Conservation (phyloP, 306 rosid genomes). For the Cicer pinnatifidum region DNA sequence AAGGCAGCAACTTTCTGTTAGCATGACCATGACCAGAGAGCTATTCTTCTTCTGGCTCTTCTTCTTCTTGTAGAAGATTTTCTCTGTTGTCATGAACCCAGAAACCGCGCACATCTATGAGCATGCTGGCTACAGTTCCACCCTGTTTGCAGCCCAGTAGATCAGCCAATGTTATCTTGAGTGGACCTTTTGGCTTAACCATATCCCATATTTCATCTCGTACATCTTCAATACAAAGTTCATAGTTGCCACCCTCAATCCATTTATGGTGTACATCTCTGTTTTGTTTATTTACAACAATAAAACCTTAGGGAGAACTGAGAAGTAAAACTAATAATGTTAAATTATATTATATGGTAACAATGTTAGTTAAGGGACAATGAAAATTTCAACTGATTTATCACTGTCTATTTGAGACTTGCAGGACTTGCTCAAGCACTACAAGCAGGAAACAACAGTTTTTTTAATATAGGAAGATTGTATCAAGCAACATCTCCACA, state of each 20-base stretch:
- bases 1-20: constrained; percentile 47
- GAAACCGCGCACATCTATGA: constrained; percentile 96
- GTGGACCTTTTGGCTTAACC: constrained; percentile 90
- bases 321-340: constrained; percentile 16
- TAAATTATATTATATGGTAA: constrained; percentile 1
- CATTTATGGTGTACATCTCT: constrained; percentile 98
- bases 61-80: no score
- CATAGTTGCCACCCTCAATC: constrained; percentile 99
- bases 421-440: constrained; percentile 66
- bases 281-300: constrained; percentile 38
- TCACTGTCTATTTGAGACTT: constrained; percentile 71
- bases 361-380: constrained; percentile 3
- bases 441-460: constrained; percentile 83
- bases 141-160: constrained; percentile 93
- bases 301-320: background rate
- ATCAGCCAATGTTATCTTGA: constrained; percentile 76
- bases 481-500: constrained; percentile 77
- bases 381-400: constrained; percentile 40
- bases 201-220: constrained; percentile 98
- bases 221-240: no score
- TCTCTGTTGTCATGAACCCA: no score
- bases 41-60: constrained; percentile 95
- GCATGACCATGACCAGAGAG: constrained; percentile 24
- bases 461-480: constrained; percentile 74
- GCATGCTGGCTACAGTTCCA: constrained; percentile 99